Base-by-base conservation (phyloP, 345 rosid genomes). In the Streptanthus diversifolius region DNA sequence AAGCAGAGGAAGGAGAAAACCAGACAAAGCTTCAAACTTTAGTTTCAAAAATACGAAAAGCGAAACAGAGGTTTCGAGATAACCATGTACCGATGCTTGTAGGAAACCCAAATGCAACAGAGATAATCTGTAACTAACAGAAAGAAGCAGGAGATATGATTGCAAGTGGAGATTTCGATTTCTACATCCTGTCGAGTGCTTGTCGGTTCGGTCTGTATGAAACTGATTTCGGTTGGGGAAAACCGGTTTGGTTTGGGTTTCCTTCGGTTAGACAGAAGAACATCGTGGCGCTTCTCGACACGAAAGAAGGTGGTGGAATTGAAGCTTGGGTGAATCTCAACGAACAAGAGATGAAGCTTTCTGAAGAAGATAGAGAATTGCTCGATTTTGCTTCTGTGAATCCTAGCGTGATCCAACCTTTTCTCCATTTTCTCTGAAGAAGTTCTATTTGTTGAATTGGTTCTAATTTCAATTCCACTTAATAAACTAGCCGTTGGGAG, bases 191-290 rank as follows among this genome's bases (percentile, higher is more conserved):
- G 12, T 33, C 80, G 0, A 76, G 81, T 40, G 30, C 63, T 68
- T 66, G 80, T 47, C 64, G 75, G 3, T 65, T 71, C 7, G 78
- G 76, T 30, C 18, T 75, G 0, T 80, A 80, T 6, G 80, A 72
- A 2, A 14, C 71, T 2, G 81, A 83, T 75, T 80, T 80, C 41
- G 81, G 84, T 53, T 78, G 77, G 80, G 84, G 84, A 3, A 75
- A 68, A 47, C 83, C 83, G 51, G 64, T 66, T n/a, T 83, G 86
- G 86, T 59, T 75, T 0, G 77, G 57, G 13, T 1, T 73, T 15
- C 75, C 80, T 7, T 7, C 35, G 32, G 47, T 72, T 25, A 30
- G 64, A 18, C 74, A 72, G 67, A 79, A 72, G 70, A 83, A 88
- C 66, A 72, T 80, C 14, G 70, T 85, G 47, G 74, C 81, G 8